These are phyloP conservation scores for Micromonas commoda DNA, from an alignment of 139 green algal species.

Conservation along the genomic window DNA sequence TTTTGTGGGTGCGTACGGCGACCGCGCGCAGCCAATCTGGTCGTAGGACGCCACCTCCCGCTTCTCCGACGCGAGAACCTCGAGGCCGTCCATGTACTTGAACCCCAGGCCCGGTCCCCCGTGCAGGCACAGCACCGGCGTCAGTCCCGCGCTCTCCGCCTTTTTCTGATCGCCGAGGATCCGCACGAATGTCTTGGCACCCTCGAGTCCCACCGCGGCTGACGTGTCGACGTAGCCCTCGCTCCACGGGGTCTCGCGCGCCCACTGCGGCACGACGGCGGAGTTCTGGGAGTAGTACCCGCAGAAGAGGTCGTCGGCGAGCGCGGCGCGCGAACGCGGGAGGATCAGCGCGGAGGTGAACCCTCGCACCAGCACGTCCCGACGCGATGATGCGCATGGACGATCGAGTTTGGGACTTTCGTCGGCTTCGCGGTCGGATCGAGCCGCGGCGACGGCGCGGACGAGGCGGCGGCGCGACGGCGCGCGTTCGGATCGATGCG, in stretches of 20 bases:
- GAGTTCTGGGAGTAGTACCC: not conserved
- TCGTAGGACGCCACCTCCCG: slow-evolving; percentile 2
- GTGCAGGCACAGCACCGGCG: not conserved
- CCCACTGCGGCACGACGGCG: not conserved
- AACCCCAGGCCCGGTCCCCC: not conserved
- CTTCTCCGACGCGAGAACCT: not conserved
- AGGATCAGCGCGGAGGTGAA: not conserved
- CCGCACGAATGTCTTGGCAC: not conserved
- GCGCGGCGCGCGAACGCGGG: no score
- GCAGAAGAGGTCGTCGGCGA: not conserved
- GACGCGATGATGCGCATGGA: no score
- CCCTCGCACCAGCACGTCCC: not conserved
- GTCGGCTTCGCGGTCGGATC: no score
- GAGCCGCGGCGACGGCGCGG: no score
- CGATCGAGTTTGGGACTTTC: no score
- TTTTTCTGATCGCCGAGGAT: not conserved
- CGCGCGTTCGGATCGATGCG: no score
- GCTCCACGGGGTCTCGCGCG: slow-evolving; percentile 10
- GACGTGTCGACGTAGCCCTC: slow-evolving; percentile 7
- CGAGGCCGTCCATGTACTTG: not conserved
- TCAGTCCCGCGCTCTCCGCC: not conserved
- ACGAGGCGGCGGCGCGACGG: no score
- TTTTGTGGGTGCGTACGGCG: no score
- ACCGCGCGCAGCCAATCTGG: not conserved
- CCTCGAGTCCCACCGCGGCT: not conserved